Evolutionary conservation across 306 rosid species (phyloP), one percentile per base, ranked within the genome.

Genomic region (Calophaca sinica): DNA sequence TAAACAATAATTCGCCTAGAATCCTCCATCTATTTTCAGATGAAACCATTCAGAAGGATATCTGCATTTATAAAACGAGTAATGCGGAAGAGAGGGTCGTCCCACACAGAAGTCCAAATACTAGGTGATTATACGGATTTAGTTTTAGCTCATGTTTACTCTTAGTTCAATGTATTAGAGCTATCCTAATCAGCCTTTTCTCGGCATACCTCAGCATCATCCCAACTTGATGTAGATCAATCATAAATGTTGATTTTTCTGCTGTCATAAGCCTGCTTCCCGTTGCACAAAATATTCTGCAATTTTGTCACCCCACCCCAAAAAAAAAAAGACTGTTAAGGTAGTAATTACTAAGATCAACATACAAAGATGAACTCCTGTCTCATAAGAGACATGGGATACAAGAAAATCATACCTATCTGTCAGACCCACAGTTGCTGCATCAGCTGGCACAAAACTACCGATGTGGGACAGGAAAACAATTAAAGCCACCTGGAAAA

Each of bases 361-460:
- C 15, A 36, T 32, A 58, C 60, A 73, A 13, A 42, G 45, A 35
- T 62, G 53, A 72, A 76, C 45, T 31, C 14, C 26, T 60, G 52
- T 74, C 67, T 46, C 55, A 57, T 39, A 78, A 79, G 73, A 76
- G 53, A 74, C 75, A 51, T 48, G 55, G 65, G 74, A 77, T 52
- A 52, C 11, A 71, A 62, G 79, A 41, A 51, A 64, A 59, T 42
- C 78, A 58, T 48, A 91, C 98, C 98, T 91, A 82, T 94, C 98
- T 13, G 97, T 94, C 88, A 94, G 88, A 72, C 98, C 98, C 82
- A 94, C 89, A 5, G 93, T 91, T 82, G 98, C 98, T 75, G 96
- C 90, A 86, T 91, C 98, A 32, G 98, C 97, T 5, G 98, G 98
- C 76, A 94, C 96, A 78, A 88, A 94, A 83, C 99, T 91, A 80